Percentiles rank a stretch among this genome's conserved stretches.
Evolutionary conservation across 306 rosid genomes (phyloP).

Genomic region (Lathyrus sativus): DNA sequence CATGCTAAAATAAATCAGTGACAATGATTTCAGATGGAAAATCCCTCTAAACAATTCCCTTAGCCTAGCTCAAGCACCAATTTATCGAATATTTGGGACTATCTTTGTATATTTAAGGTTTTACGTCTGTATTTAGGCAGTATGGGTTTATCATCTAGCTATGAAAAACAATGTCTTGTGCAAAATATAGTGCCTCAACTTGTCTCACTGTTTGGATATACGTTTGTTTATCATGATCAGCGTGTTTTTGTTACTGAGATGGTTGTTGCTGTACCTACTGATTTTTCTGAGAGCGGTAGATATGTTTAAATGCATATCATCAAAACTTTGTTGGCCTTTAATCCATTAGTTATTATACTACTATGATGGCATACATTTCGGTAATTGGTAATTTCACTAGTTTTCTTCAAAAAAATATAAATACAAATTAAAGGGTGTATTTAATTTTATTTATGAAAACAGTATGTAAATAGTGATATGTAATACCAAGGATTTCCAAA

Average conservation of each 20-base stretch:
- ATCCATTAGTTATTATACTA: conserved; percentile 19
- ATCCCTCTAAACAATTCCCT: conserved; percentile 28
- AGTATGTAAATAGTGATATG: conserved; percentile 30
- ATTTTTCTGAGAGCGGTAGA: conserved; percentile 15
- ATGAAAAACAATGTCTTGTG: conserved; percentile 24
- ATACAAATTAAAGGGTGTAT: conserved; percentile 2
- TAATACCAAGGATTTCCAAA: conserved; percentile 8
- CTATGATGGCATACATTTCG: background rate
- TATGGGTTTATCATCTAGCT: conserved; percentile 20
- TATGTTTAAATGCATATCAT: conserved; percentile 21
- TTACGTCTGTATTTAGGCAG: conserved; percentile 24
- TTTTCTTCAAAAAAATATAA: conserved; percentile 21
- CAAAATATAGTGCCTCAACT: conserved; percentile 32
- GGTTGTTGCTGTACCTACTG: conserved; percentile 24
- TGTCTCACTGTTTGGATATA: conserved; percentile 24
- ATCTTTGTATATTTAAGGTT: conserved; percentile 11
- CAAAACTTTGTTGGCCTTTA: conserved; percentile 20
- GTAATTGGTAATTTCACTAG: background rate
- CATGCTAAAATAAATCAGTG: conserved; percentile 4
- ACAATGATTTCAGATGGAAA: conserved; percentile 32
- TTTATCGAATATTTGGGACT: conserved; percentile 17
- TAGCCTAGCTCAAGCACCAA: conserved; percentile 22
- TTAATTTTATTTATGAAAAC: conserved; percentile 4
- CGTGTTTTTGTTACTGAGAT: conserved; percentile 19
- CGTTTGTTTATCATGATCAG: conserved; percentile 13